phyloP scores from a whole-genome alignment of 75 land plant species.

The Azolla pinnata region DNA sequence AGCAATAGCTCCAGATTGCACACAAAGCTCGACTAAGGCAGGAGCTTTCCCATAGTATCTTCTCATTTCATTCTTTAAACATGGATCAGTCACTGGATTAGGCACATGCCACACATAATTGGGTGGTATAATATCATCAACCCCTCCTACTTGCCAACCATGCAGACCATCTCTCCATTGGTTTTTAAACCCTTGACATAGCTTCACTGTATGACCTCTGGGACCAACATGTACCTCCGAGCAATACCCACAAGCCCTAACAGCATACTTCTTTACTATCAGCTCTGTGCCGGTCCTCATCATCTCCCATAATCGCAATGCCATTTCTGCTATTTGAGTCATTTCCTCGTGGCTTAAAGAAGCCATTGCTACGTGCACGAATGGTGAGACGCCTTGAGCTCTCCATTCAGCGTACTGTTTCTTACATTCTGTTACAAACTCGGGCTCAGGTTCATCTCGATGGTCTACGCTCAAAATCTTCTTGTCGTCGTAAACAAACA shows the following conservation, averaged over 20 bases:
- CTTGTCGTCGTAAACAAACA: neutral
- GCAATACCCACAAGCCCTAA: slow-evolving; percentile 85
- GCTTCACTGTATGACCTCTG: slow-evolving; percentile 60
- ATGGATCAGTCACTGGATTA: slow-evolving; percentile 26
- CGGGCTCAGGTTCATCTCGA: too few species aligned
- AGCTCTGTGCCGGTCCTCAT: slow-evolving; percentile 51
- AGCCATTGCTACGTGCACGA: neutral
- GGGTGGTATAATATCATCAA: slow-evolving; percentile 72
- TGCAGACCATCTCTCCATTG: slow-evolving; percentile 74
- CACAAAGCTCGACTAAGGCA: slow-evolving; percentile 70
- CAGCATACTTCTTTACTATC: slow-evolving; percentile 60
- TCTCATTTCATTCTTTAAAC: slow-evolving; percentile 40
- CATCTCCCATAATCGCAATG: slow-evolving; percentile 48
- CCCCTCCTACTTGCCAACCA: slow-evolving; percentile 69
- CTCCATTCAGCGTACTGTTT: neutral
- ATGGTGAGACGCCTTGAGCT: neutral
- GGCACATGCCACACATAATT: slow-evolving; percentile 84
- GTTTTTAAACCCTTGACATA: slow-evolving; percentile 65
- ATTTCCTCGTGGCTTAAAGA: slow-evolving; percentile 20
- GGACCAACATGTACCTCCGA: slow-evolving; percentile 76
- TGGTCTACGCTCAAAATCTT: neutral
- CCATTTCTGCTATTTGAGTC: slow-evolving; percentile 34
- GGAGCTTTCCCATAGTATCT: slow-evolving; percentile 78
- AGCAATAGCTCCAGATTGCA: slow-evolving; percentile 57
- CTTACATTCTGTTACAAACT: neutral